Conservation (phyloP, 1,284 basidiomycete genomes). For the Trichosporon asahii region DNA sequence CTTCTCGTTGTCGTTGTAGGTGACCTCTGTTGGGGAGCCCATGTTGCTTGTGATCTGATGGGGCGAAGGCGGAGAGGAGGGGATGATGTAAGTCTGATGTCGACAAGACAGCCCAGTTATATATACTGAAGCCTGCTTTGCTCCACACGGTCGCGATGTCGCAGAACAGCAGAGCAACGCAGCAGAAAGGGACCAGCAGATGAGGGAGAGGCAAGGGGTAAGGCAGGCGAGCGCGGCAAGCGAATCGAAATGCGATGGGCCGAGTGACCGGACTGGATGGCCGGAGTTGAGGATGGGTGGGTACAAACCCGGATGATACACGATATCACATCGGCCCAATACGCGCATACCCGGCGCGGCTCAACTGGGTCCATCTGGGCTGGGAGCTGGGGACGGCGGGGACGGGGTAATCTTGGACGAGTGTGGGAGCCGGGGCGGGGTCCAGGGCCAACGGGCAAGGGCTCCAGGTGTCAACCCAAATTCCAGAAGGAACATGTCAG, state of each 20-base stretch:
- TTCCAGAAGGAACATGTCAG: conserved; percentile 3
- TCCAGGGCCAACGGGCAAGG: not conserved
- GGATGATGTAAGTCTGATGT: not conserved
- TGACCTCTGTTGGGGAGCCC: not conserved
- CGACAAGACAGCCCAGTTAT: not conserved
- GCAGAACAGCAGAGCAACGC: not conserved
- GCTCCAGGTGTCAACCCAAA: conserved; percentile 4
- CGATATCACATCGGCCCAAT: not conserved
- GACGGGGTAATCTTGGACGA: conserved; percentile 1
- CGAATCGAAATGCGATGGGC: conserved; percentile 1
- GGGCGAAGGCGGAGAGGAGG: not conserved
- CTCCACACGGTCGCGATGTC: not conserved
- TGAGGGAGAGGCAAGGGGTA: not conserved
- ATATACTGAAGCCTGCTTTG: not conserved
- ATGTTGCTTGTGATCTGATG: not conserved
- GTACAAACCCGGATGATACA: conserved; percentile 5
- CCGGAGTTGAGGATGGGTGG: not conserved
- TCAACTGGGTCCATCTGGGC: not conserved
- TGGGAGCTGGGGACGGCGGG: not conserved
- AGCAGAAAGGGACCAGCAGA: not conserved
- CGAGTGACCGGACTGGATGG: not conserved
- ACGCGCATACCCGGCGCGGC: not conserved
- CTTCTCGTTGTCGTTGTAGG: conserved; percentile 4
- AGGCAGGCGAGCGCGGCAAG: conserved; percentile 1
- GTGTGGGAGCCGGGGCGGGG: not conserved